These are phyloP conservation scores for Exophiala phaeomuriformis DNA, from an alignment of 2,329 filamentous ascomycete species.

Conservation along the genomic window DNA sequence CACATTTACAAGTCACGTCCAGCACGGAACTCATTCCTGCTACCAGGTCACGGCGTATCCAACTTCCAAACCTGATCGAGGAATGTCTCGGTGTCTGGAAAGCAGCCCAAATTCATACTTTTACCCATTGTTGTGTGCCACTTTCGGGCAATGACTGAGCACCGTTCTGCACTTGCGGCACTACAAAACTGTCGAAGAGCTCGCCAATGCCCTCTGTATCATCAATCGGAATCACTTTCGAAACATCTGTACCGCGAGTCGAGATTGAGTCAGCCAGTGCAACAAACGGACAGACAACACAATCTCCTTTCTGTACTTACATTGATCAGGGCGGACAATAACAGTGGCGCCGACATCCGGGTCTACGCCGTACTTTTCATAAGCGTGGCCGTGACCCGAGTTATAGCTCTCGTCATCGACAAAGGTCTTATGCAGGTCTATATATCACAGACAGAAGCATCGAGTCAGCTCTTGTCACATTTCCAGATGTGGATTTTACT, in stretches of 20 bases:
- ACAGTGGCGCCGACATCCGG: constrained; percentile 42
- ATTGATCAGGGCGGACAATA: constrained; percentile 56
- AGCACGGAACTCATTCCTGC: background rate
- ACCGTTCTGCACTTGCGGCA: constrained; percentile 6
- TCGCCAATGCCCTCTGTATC: constrained; percentile 31
- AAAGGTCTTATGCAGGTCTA: constrained; percentile 54
- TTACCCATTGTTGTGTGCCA: background rate
- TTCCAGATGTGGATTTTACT: background rate
- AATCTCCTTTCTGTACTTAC: constrained; percentile 35
- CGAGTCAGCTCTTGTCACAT: background rate
- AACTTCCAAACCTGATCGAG: too few relatives aligned
- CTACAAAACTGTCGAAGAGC: constrained; percentile 33
- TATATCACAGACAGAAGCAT: background rate
- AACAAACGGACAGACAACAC: background rate
- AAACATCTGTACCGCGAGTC: constrained; percentile 32
- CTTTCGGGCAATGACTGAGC: background rate
- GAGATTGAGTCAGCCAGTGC: background rate
- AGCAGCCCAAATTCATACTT: background rate
- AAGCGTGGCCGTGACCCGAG: constrained; percentile 51
- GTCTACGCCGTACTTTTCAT: constrained; percentile 50
- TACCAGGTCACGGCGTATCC: background rate
- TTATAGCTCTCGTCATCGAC: constrained; percentile 51
- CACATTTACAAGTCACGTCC: background rate
- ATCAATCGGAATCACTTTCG: constrained; percentile 33
- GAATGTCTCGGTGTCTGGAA: too few relatives aligned